These are phyloP conservation scores for Pichia sp. DNA, from an alignment of 1,139 yeast genomes.

Conservation along the genomic window DNA sequence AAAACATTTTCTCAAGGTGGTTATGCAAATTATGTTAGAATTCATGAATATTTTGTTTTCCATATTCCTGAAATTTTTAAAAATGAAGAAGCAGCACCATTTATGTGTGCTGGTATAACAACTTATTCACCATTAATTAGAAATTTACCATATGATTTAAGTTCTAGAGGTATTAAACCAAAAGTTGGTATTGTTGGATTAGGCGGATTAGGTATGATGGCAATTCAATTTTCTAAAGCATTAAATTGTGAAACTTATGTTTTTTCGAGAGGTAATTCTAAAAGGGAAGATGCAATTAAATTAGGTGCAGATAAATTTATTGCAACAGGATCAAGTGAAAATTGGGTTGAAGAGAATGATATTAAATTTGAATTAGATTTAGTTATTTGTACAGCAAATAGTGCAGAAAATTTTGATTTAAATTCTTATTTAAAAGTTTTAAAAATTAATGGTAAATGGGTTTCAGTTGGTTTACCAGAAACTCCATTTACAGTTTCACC, in stretches of 20 bases:
- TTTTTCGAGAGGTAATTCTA: slow-evolving; percentile 43
- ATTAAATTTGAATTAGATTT: slow-evolving; percentile 36
- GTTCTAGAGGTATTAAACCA: slow-evolving; percentile 32
- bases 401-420: slow-evolving; percentile 37
- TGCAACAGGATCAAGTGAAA: slow-evolving; percentile 39
- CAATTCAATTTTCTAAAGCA: slow-evolving; percentile 50
- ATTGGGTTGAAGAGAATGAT: slow-evolving; percentile 32
- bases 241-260: slow-evolving; percentile 53
- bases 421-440: slow-evolving; percentile 32
- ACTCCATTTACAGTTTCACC: slow-evolving; percentile 32
- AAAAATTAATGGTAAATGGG: slow-evolving; percentile 42
- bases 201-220: slow-evolving; percentile 61
- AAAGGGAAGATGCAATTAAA: slow-evolving; percentile 45
- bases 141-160: slow-evolving; percentile 25
- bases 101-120: slow-evolving; percentile 65
- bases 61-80: slow-evolving; percentile 50
- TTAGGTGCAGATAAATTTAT: slow-evolving; percentile 50
- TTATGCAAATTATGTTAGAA: slow-evolving; percentile 51
- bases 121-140: slow-evolving; percentile 51
- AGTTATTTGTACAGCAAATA: slow-evolving; percentile 46
- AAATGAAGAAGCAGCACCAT: slow-evolving; percentile 50
- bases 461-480: slow-evolving; percentile 51
- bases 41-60: slow-evolving; percentile 47
- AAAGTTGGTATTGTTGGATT: slow-evolving; percentile 52
- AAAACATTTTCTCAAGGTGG: slow-evolving; percentile 48